These are phyloP conservation scores for Claviceps monticola DNA, from an alignment of 2,329 filamentous ascomycete species.

Conservation along the genomic window DNA sequence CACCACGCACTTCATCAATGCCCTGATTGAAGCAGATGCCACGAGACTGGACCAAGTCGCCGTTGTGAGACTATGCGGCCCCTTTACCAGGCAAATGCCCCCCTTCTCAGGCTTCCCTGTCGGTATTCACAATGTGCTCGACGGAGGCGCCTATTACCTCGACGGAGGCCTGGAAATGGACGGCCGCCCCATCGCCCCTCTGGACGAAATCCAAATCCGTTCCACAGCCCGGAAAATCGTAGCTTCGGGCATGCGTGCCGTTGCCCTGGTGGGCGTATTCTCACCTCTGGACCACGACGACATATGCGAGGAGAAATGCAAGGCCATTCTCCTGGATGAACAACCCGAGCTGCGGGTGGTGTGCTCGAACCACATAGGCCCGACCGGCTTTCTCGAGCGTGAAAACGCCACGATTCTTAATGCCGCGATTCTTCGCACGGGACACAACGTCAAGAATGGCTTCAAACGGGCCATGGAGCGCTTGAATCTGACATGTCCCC, in stretches of 20 bases:
- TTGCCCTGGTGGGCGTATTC: constrained; percentile 32
- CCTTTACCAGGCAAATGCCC: constrained; percentile 28
- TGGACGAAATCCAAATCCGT: constrained; percentile 25
- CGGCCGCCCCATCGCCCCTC: constrained; percentile 26
- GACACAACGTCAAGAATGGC: constrained; percentile 29
- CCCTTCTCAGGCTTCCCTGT: constrained; percentile 33
- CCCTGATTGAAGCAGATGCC: constrained; percentile 31
- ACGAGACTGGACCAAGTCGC: constrained; percentile 29
- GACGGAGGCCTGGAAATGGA: constrained; percentile 35
- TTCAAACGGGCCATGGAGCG: constrained; percentile 32
- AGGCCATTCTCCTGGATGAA: constrained; percentile 21
- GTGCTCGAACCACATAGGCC: constrained; percentile 29
- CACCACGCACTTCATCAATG: constrained; percentile 36
- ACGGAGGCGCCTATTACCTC: constrained; percentile 27
- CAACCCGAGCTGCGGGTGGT: constrained; percentile 23
- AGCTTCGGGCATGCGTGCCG: constrained; percentile 20
- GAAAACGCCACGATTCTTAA: constrained; percentile 44
- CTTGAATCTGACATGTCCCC: constrained; percentile 26
- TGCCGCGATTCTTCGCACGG: constrained; percentile 34
- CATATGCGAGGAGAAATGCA: constrained; percentile 26
- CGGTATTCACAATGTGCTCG: constrained; percentile 24
- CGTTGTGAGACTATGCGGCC: constrained; percentile 31
- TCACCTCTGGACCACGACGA: constrained; percentile 29
- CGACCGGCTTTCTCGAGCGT: constrained; percentile 28
- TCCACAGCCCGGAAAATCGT: constrained; percentile 19